Conservation (phyloP, 306 rosid genomes). For the Senna tora region DNA sequence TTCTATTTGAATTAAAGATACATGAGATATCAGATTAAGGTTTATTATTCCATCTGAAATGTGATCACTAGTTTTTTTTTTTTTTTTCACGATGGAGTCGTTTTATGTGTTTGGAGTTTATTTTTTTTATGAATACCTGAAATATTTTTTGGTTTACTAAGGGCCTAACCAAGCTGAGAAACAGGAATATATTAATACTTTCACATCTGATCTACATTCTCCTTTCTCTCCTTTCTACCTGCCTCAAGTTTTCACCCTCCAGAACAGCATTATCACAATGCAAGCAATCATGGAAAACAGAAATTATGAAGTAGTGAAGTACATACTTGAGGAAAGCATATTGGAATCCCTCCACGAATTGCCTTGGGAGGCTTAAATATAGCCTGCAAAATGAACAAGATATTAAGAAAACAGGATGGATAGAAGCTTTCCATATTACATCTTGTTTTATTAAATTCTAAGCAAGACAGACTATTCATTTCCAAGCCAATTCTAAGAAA, state of each 20-base stretch:
- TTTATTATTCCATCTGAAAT: neutral
- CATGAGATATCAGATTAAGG: constrained; percentile 10
- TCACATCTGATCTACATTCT: neutral
- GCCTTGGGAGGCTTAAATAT: constrained; percentile 69
- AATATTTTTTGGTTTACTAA: neutral
- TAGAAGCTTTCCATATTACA: constrained; percentile 12
- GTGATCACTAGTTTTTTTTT: neutral
- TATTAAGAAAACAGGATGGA: constrained; percentile 22
- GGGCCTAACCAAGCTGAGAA: neutral
- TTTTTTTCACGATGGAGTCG: neutral
- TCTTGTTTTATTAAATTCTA: neutral
- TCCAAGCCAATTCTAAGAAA: constrained; percentile 6
- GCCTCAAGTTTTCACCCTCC: constrained; percentile 14
- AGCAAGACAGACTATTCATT: constrained; percentile 23
- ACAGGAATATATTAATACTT: neutral
- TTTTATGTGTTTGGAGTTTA: neutral
- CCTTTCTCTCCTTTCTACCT: constrained; percentile 19
- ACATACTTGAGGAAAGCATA: constrained; percentile 89
- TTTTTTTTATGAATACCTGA: neutral
- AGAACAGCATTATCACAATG: constrained; percentile 24
- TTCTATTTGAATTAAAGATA: neutral
- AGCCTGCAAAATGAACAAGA: constrained; percentile 55
- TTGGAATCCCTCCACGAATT: constrained; percentile 89
- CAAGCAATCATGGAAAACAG: constrained; percentile 39
- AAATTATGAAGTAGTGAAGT: constrained; percentile 38